Evolutionary conservation across 1,284 basidiomycete genomes (phyloP).

Genomic region (Pseudomicrostroma phylloplanum): DNA sequence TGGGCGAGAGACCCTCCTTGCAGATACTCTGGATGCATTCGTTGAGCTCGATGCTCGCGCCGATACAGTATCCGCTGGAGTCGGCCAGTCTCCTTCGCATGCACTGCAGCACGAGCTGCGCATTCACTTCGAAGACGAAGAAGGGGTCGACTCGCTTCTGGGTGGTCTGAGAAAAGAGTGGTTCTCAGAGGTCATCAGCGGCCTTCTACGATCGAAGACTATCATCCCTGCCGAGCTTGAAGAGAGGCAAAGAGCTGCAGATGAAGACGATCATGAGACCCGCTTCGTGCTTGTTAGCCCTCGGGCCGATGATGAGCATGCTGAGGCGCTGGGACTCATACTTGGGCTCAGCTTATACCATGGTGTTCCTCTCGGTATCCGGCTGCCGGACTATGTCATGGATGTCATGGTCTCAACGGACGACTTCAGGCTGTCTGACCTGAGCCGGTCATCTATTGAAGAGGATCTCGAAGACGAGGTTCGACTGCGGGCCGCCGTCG

Average conservation of each 20-base stretch:
- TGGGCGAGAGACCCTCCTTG: too few species aligned
- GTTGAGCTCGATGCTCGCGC: too few species aligned
- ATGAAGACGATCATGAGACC: background rate
- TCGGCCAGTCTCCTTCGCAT: too few species aligned
- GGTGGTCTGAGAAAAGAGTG: conserved; percentile 1
- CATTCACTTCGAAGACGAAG: conserved; percentile 3
- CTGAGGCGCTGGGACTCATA: background rate
- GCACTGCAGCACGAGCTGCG: conserved; percentile 4
- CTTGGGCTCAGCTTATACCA: background rate
- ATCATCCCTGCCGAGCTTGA: background rate
- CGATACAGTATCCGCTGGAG: too few species aligned
- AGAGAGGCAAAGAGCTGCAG: background rate
- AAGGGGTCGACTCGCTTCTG: conserved; percentile 1
- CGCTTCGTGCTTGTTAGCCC: background rate
- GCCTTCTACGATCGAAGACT: background rate
- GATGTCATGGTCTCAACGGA: too few species aligned
- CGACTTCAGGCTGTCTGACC: too few species aligned
- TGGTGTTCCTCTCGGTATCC: background rate
- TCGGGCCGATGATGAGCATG: background rate
- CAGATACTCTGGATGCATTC: too few species aligned
- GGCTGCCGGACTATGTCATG: background rate
- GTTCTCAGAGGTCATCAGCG: background rate
- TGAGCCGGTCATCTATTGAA: too few species aligned
- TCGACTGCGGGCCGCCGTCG: too few species aligned
- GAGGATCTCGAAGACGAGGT: too few species aligned